Evolutionary conservation across 2,329 filamentous ascomycete genomes (phyloP), one percentile per base, ranked within the genome.

Genomic region (Verticillium alfalfae): DNA sequence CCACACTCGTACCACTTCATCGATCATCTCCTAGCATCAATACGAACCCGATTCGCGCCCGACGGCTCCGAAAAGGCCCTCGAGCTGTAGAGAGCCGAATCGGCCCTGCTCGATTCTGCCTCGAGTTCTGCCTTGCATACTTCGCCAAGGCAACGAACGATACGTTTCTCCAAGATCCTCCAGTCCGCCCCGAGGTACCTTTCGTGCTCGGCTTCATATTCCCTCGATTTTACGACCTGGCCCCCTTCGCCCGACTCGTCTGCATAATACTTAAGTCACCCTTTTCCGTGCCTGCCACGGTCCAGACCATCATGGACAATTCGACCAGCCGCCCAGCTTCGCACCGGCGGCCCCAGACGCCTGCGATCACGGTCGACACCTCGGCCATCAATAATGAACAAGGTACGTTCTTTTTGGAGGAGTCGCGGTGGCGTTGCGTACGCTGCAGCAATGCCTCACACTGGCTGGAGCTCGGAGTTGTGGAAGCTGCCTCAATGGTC

Each of bases 291-390:
- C 45, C 45, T 52, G 1, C 16, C 45, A 52, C 45, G 45, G 12
- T 52, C 45, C 45, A 52, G 45, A 26, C 41, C 58, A 49, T 34
- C 34, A 59, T 59, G 58, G 58, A 59, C 18, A 34, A 45, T 5
- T n/a, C 58, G 2, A 22, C 13, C n/a, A 45, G 58, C 6, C 58
- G 39, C 31, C 45, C 58, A n/a, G 41, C 39, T 15, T 58, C 56
- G 36, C 56, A 37, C 9, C 58, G 59, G 39, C 64, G 64, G 34
- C 57, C 64, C n/a, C 59, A 63, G 57, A 63, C 64, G 31, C 64
- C 64, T 58, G 64, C 64, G n/a, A 65, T 65, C 38, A 65, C 62
- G 34, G 62, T 65, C 34, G 64, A 65, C 37, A 65, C 64, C 10
- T 65, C 64, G 26, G 64, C 64, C 36, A 60, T 65, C 18, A 64